phyloP scores from a whole-genome alignment of 2,329 filamentous ascomycete genomes.

The Penicillium sp. region DNA sequence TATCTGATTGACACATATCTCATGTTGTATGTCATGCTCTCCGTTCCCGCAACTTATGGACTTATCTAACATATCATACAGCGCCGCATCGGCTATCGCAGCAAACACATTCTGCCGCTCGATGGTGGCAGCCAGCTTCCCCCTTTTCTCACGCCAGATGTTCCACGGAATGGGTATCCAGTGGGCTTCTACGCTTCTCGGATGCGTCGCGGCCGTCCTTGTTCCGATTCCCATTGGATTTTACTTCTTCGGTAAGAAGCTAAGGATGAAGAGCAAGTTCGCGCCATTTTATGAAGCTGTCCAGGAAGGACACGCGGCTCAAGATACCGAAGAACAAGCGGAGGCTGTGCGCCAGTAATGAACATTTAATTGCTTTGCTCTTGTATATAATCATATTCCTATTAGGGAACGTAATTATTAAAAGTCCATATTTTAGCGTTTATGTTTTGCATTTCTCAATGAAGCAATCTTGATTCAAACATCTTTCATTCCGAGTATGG shows the following conservation, averaged over 20 bases:
- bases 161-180: slow-evolving; percentile 43
- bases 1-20: slow-evolving; percentile 62
- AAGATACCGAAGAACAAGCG: slow-evolving; percentile 10
- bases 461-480: not conserved
- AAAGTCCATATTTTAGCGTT: slow-evolving; percentile 1
- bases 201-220: slow-evolving; percentile 36
- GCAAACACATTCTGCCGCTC: slow-evolving; percentile 57
- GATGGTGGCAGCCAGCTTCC: slow-evolving; percentile 53
- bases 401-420: slow-evolving; percentile 3
- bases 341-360: not conserved
- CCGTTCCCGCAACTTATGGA: no score
- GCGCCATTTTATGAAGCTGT: slow-evolving; percentile 49
- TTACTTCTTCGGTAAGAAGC: slow-evolving; percentile 32
- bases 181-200: slow-evolving; percentile 40
- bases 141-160: slow-evolving; percentile 58
- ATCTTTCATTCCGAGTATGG: not conserved
- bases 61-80: slow-evolving; percentile 16
- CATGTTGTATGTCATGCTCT: slow-evolving; percentile 47
- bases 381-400: slow-evolving; percentile 4
- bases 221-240: slow-evolving; percentile 43
- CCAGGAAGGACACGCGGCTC: slow-evolving; percentile 43
- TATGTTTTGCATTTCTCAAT: not conserved
- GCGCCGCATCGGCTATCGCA: slow-evolving; percentile 54
- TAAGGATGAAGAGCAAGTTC: slow-evolving; percentile 27
- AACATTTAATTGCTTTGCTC: not conserved